These are phyloP conservation scores for Mucuna pruriens DNA, from an alignment of 306 rosid species.

Conservation along the genomic window DNA sequence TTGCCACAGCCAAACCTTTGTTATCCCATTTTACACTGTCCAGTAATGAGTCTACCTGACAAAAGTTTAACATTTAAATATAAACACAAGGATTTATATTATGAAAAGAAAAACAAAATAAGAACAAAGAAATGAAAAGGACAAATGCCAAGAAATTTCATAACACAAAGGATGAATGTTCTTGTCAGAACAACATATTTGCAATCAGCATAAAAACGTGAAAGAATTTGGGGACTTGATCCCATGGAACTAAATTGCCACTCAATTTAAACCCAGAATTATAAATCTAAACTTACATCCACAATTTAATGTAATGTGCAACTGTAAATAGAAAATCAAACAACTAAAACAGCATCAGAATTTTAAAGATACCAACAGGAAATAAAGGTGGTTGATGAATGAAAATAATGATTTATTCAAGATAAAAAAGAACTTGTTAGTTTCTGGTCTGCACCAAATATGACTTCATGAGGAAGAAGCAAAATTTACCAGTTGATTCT, in stretches of 20 bases:
- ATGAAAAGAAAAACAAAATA: not conserved
- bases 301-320: not conserved
- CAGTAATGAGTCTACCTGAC: constrained; percentile 72
- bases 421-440: not conserved
- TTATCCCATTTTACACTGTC: constrained; percentile 85
- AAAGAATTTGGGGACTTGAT: not conserved
- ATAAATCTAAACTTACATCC: not conserved
- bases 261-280: not conserved
- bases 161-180: not conserved
- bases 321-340: not conserved
- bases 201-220: not conserved
- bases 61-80: constrained; percentile 25
- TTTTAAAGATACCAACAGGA: constrained; percentile 3
- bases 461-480: not conserved
- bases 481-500: constrained; percentile 15
- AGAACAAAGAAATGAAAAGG: not conserved
- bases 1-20: constrained; percentile 86
- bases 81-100: not conserved
- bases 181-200: constrained; percentile 17
- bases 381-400: not conserved
- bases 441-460: not conserved
- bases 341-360: not conserved
- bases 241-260: not conserved
- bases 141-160: constrained; percentile 21
- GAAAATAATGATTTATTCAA: not conserved